A percentile compares a stretch with the other conserved stretches of the same genome.
phyloP scores from a whole-genome alignment of 345 rosid species.

The Eucalyptus shirleyi region DNA sequence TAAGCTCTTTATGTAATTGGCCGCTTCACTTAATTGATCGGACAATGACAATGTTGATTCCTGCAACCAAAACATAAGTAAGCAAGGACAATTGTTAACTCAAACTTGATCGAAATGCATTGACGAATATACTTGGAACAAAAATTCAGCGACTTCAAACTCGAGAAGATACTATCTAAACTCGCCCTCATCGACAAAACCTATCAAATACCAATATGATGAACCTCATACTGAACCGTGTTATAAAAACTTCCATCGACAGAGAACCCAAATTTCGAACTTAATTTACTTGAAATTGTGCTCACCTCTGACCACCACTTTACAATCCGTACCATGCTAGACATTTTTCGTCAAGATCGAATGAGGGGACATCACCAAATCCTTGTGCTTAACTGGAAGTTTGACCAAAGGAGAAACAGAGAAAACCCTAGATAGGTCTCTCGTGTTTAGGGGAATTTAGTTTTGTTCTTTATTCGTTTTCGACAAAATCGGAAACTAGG shows the following conservation, averaged over 20 bases:
- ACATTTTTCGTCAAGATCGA: neutral
- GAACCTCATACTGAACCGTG: neutral
- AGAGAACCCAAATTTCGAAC: neutral
- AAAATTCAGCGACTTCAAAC: neutral
- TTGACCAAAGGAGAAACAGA: neutral
- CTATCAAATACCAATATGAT: neutral
- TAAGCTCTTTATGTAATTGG: slow-evolving; percentile 42
- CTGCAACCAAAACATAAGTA: slow-evolving; percentile 1
- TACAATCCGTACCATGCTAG: neutral
- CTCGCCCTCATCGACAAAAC: neutral
- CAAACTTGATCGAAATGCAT: neutral
- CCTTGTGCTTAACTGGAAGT: neutral
- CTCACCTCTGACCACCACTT: neutral
- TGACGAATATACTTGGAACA: neutral
- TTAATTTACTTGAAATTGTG: neutral
- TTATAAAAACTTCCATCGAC: neutral
- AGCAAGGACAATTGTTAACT: neutral
- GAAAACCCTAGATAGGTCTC: neutral
- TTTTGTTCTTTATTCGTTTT: neutral
- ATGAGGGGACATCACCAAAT: neutral
- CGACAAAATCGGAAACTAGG: neutral
- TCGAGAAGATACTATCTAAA: neutral
- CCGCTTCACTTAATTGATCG: slow-evolving; percentile 43
- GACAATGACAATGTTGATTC: slow-evolving; percentile 20
- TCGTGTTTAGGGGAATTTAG: neutral